A percentile compares a stretch with the other conserved stretches of the same genome.
These are phyloP conservation scores for Deuterostichococcus epilithicus DNA, from an alignment of 139 green algal genomes.

Conservation along the genomic window DNA sequence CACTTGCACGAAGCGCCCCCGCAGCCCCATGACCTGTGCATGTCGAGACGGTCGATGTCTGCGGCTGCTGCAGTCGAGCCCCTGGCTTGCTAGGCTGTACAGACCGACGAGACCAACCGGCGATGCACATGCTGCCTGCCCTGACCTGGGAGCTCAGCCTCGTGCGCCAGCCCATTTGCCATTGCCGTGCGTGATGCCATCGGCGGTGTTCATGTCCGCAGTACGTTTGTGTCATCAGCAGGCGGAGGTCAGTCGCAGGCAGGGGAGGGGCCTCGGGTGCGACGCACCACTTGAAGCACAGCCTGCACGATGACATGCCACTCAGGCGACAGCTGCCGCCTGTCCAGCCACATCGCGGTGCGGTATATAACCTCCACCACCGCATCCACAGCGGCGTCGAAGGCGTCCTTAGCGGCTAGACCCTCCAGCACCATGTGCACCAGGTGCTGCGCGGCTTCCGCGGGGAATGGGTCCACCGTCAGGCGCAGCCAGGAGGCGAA, in stretches of 20 bases:
- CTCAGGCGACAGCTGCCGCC: background rate
- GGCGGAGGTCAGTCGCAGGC: too few species aligned
- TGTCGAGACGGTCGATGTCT: too few species aligned
- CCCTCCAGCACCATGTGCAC: slow-evolving; percentile 56
- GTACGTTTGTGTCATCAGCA: too few species aligned
- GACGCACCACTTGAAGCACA: background rate
- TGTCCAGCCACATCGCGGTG: slow-evolving; percentile 11
- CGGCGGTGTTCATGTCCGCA: too few species aligned
- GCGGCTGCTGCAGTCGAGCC: too few species aligned
- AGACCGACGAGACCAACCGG: too few species aligned
- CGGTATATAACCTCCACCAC: slow-evolving; percentile 48
- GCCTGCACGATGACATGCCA: background rate
- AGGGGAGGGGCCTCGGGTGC: too few species aligned
- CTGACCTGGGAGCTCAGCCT: too few species aligned
- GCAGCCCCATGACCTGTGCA: slow-evolving; percentile 70
- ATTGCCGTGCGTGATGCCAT: too few species aligned
- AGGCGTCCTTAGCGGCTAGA: slow-evolving; percentile 58
- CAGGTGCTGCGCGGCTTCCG: background rate
- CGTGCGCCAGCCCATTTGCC: too few species aligned
- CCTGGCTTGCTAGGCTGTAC: too few species aligned
- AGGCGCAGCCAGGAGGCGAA: background rate
- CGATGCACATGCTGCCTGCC: too few species aligned
- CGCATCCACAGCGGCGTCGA: slow-evolving; percentile 77
- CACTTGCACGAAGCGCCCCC: slow-evolving; percentile 59
- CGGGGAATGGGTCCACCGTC: background rate